These are phyloP conservation scores for Phytophthora sansomeana DNA, from an alignment of 352 stramenopile genomes.

Conservation along the genomic window DNA sequence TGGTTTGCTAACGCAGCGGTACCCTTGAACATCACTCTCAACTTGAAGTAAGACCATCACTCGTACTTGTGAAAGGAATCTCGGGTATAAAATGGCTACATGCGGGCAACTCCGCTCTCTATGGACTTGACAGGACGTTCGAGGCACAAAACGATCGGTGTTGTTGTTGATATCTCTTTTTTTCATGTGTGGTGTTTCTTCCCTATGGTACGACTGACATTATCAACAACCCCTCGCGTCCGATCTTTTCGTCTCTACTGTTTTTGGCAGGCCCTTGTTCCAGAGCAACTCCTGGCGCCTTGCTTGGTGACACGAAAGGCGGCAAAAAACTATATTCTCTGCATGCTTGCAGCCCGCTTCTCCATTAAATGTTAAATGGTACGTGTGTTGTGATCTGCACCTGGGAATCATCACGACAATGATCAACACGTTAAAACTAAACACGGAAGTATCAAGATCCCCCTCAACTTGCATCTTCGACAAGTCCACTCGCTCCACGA, in stretches of 20 bases:
- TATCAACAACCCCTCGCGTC: constrained; percentile 48
- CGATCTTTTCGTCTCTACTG: constrained; percentile 9
- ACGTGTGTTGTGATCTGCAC: constrained; percentile 31
- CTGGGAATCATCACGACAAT: constrained; percentile 6
- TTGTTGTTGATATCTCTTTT: constrained; percentile 32
- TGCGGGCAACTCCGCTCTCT: background rate
- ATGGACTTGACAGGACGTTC: background rate
- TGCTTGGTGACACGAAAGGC: constrained; percentile 15
- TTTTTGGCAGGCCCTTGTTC: constrained; percentile 17
- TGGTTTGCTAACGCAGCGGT: background rate
- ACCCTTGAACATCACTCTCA: constrained; percentile 23
- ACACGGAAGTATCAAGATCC: background rate
- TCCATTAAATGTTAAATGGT: constrained; percentile 40
- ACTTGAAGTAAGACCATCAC: constrained; percentile 26
- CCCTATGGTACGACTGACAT: constrained; percentile 60
- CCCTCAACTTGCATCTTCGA: too few species aligned
- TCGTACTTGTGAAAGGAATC: constrained; percentile 13
- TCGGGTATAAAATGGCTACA: constrained; percentile 11
- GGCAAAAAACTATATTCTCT: constrained; percentile 38
- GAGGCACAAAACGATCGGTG: background rate
- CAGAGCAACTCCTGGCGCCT: constrained; percentile 2
- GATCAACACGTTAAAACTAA: constrained; percentile 18
- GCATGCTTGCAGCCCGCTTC: constrained; percentile 7
- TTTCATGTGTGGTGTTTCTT: constrained; percentile 20
- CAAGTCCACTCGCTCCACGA: too few species aligned